Evolutionary conservation across 1,139 yeast species (phyloP).

Genomic region (Debaryomycetaceae sp.): DNA sequence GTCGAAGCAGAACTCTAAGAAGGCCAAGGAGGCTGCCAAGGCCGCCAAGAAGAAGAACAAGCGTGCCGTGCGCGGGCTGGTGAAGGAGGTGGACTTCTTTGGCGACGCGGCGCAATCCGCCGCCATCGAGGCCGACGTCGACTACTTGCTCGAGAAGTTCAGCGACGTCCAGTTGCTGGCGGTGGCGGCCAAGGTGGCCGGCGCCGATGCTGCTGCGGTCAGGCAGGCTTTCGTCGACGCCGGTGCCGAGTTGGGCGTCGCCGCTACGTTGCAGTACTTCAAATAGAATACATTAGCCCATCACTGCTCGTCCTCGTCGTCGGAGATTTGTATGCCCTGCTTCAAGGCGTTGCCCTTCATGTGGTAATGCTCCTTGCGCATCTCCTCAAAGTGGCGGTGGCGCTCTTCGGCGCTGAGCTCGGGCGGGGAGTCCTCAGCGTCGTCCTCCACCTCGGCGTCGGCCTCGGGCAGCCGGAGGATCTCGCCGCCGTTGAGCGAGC

Average conservation of each 20-base stretch:
- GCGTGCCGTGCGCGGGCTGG: constrained; percentile 81
- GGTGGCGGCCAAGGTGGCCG: constrained; percentile 60
- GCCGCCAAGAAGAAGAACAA: constrained; percentile 96
- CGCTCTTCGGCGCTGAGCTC: constrained; percentile 54
- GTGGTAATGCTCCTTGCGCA: constrained; percentile 75
- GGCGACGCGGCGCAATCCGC: constrained; percentile 68
- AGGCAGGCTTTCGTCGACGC: constrained; percentile 49
- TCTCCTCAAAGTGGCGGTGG: constrained; percentile 66
- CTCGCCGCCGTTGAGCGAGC: constrained; percentile 38
- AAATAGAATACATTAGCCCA: constrained; percentile 3
- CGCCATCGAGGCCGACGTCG: constrained; percentile 75
- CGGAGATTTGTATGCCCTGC: constrained; percentile 26
- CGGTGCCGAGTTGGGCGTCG: constrained; percentile 37
- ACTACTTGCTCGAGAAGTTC: constrained; percentile 69
- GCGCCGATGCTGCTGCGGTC: constrained; percentile 46
- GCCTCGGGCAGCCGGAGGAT: constrained; percentile 19
- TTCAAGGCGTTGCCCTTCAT: constrained; percentile 57
- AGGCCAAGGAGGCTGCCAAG: constrained; percentile 96
- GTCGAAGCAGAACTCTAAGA: constrained; percentile 69
- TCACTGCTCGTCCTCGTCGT: constrained; percentile 22
- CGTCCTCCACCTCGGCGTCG: constrained; percentile 27
- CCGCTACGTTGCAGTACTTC: constrained; percentile 38
- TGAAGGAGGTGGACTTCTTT: constrained; percentile 81
- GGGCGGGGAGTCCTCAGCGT: constrained; percentile 31
- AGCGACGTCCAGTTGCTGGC: constrained; percentile 72